Conservation (phyloP, 768 basidiomycete species). For the Saitozyma podzolica region DNA sequence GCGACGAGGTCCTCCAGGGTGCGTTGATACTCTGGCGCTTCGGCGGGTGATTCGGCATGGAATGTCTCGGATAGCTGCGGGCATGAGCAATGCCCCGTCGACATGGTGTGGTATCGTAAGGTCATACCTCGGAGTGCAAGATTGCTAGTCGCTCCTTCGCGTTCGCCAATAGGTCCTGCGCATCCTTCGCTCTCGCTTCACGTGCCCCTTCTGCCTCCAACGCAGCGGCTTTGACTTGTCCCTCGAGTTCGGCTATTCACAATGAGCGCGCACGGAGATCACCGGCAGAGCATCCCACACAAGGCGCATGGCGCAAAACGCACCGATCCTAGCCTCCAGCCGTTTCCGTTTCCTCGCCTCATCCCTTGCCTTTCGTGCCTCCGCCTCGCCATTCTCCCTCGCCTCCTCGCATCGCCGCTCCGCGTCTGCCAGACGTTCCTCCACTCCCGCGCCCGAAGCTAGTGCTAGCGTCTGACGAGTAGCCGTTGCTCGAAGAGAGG, state of each 20-base stretch:
- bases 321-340: constrained; percentile 42
- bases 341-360: constrained; percentile 33
- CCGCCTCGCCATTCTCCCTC: constrained; percentile 31
- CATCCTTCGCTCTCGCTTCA: constrained; percentile 40
- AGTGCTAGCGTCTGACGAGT: constrained; percentile 37
- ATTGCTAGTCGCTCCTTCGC: constrained; percentile 40
- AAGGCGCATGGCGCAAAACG: constrained; percentile 6
- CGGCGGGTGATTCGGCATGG: constrained; percentile 27
- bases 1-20: constrained; percentile 82
- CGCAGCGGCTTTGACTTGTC: constrained; percentile 24
- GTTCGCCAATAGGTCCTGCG: constrained; percentile 42
- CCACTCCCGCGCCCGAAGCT: constrained; percentile 35
- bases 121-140: constrained; percentile 41
- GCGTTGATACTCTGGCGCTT: constrained; percentile 43
- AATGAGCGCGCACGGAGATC: not conserved
- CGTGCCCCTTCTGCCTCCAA: constrained; percentile 43
- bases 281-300: not conserved
- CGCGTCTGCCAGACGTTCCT: constrained; percentile 36
- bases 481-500: constrained; percentile 32
- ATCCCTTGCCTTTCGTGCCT: constrained; percentile 36
- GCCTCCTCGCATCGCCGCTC: constrained; percentile 43
- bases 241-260: constrained; percentile 37
- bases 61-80: constrained; percentile 40
- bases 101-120: not conserved
- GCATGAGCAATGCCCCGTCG: not conserved